Base-by-base conservation (phyloP, 176 grass and related monocot genomes). In the Saccharum officinarum region DNA sequence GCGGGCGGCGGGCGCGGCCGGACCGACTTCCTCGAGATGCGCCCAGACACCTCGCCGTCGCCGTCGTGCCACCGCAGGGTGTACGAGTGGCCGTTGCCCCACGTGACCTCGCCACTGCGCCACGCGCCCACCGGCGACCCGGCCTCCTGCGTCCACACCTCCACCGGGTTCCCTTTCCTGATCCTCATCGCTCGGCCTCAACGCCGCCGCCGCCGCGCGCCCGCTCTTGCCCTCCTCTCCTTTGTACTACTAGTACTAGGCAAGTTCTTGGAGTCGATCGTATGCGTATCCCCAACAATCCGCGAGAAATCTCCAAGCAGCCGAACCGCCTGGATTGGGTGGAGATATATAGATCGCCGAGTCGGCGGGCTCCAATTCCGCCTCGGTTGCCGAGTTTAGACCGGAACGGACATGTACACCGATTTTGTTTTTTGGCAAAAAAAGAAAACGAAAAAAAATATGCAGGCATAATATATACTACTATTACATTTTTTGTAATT, bases 81-180 rank as follows among this genome's bases (percentile, higher is more conserved):
- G 70, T 97, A 97, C 23, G 87, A 82, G 76, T 90, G 92, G 17
- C 94, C 92, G 36, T 97, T 90, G 63, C 91, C 92, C 68, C 62
- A 88, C 23, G 86, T 10, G 28, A 97, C 88, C 64, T 86, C 82
- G n/a, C 91, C 94, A 31, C 42, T 20, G 68, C 94, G 78, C 94
- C 94, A 97, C 47, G 57, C 90, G 16, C 84, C 89, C 41, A 61
- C 66, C 15, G 78, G 64, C 44, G 79, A 3, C 37, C 2, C 73
- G 38, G 65, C 84, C 28, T 74, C 68, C 73, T 73, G 60, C 62
- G 67, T 57, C 71, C 75, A 57, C 45, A 84, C 92, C 92, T 97
- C 94, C 81, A 94, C 84, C 57, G 42, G 65, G 55, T 18, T 86
- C 33, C 89, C 89, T 15, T 45, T 78, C 33, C 22, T 84, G 38